Evolutionary conservation across 2,329 filamentous ascomycete genomes (phyloP).

Genomic region (Stagonosporopsis rhizophila): DNA sequence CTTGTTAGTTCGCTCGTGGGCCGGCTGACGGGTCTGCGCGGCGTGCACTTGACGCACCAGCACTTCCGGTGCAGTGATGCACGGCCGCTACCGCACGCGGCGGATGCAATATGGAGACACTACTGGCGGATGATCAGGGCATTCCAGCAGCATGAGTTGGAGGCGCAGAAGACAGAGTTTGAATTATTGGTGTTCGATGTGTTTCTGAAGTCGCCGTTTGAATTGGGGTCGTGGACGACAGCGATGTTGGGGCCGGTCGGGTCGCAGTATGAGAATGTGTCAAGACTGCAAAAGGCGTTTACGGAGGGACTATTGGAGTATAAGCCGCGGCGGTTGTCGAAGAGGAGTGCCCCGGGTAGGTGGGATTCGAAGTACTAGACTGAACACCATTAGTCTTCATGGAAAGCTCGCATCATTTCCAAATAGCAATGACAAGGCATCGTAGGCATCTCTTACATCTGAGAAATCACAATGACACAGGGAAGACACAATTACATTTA

Average conservation of each 20-base stretch:
- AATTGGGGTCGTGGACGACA: not conserved
- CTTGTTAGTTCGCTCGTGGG: not conserved
- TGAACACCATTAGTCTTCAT: not conserved
- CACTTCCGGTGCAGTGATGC: not conserved
- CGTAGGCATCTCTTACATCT: too few relatives aligned
- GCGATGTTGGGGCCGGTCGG: not conserved
- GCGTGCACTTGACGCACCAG: not conserved
- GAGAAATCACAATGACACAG: too few relatives aligned
- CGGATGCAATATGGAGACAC: not conserved
- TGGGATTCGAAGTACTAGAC: not conserved
- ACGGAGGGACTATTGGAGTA: not conserved
- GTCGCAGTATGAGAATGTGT: not conserved
- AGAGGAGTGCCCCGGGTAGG: not conserved
- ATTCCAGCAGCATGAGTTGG: conserved; percentile 1
- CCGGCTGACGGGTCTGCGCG: not conserved
- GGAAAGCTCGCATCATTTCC: not conserved
- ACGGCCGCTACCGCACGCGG: not conserved
- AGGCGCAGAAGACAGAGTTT: not conserved
- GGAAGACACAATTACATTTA: not conserved
- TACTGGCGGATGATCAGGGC: not conserved
- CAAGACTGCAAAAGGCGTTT: not conserved
- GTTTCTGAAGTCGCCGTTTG: not conserved
- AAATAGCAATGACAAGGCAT: not conserved
- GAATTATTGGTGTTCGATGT: not conserved
- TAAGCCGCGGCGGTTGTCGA: conserved; percentile 1